A percentile compares a stretch with the other conserved stretches of the same genome.
Evolutionary conservation across 2,329 filamentous ascomycete species (phyloP).

Genomic region (Karstenula rhodostoma): DNA sequence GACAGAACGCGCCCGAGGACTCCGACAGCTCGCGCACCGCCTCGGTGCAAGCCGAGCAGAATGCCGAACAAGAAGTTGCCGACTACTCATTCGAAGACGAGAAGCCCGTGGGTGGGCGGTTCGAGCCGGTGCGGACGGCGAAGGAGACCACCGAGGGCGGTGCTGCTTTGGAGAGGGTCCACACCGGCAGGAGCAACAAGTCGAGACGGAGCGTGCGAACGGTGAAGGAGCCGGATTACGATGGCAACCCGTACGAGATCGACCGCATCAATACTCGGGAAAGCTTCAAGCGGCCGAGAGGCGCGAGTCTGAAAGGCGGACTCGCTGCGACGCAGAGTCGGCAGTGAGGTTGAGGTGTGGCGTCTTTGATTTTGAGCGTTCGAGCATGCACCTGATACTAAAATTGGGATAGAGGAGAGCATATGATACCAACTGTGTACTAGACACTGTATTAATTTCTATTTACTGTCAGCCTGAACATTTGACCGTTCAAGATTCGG

Average conservation of each 20-base stretch:
- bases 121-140: conserved; percentile 51
- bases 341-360: conserved; percentile 6
- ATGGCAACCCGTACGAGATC: conserved; percentile 59
- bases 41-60: conserved; percentile 41
- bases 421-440: conserved; percentile 1
- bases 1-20: conserved; percentile 20
- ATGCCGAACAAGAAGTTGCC: conserved; percentile 28
- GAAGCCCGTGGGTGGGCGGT: conserved; percentile 31
- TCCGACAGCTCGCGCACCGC: conserved; percentile 37
- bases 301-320: conserved; percentile 24
- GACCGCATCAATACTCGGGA: conserved; percentile 59
- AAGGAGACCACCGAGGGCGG: conserved; percentile 38
- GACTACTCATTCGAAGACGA: conserved; percentile 34
- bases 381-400: neutral
- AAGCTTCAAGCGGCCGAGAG: conserved; percentile 47
- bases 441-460: neutral
- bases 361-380: neutral
- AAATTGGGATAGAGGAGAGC: neutral
- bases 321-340: conserved; percentile 17
- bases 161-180: conserved; percentile 36
- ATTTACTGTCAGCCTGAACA: neutral
- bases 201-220: conserved; percentile 34
- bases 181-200: conserved; percentile 39
- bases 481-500: too few relatives aligned
- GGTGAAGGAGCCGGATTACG: conserved; percentile 36